Percentiles rank a stretch among this genome's conserved stretches.
Evolutionary conservation across 2,329 filamentous ascomycete genomes (phyloP).

Genomic region (Sporothrix inflata): DNA sequence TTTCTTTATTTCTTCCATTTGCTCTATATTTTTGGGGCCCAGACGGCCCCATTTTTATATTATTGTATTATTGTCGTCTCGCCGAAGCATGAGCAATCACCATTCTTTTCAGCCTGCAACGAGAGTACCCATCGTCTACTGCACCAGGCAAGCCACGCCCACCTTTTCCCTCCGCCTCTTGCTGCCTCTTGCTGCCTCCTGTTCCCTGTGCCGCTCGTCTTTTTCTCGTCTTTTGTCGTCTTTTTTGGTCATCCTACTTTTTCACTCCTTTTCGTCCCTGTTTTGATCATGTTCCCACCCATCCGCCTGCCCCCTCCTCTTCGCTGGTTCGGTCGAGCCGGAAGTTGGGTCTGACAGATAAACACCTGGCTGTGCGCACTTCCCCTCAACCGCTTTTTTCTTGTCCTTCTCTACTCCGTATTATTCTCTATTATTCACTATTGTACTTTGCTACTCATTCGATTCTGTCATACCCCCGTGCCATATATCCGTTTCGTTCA

Average conservation of each 20-base stretch:
- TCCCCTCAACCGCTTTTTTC: background rate
- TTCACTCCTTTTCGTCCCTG: background rate
- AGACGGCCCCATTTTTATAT: conserved; percentile 7
- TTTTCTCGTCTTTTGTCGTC: background rate
- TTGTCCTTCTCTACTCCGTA: background rate
- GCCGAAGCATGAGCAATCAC: background rate
- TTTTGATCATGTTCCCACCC: too few species aligned
- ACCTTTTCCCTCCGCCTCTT: background rate
- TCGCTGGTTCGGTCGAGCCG: background rate
- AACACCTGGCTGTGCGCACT: conserved; percentile 11
- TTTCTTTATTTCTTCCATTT: background rate
- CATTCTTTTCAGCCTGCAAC: background rate
- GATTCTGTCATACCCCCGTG: background rate
- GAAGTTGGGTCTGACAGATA: conserved; percentile 11
- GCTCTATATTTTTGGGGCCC: background rate
- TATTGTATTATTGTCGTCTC: background rate
- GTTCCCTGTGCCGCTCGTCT: background rate
- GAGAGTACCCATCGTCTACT: background rate
- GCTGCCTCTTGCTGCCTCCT: too few species aligned
- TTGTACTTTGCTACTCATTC: background rate
- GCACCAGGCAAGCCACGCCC: background rate
- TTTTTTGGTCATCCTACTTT: background rate
- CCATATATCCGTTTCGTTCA: background rate
- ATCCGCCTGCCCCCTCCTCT: background rate
- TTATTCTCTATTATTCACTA: background rate